A percentile compares a stretch with the other conserved stretches of the same genome.
phyloP scores from a whole-genome alignment of 805 yeast species.

The Candida berthetii region DNA sequence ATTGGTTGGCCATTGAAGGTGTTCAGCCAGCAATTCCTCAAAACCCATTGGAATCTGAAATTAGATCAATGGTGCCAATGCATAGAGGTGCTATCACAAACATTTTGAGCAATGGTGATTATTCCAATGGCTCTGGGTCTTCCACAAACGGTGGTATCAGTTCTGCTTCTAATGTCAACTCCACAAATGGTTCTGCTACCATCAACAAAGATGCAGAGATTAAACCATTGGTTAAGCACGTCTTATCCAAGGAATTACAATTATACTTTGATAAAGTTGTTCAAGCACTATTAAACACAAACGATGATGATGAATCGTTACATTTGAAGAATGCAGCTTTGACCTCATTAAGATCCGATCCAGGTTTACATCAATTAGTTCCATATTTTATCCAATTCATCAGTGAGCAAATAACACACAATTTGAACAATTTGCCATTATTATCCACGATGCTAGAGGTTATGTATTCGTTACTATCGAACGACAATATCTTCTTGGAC shows the following conservation, averaged over 20 bases:
- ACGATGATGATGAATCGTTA: constrained; percentile 31
- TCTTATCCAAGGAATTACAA: constrained; percentile 88
- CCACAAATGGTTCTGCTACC: constrained; percentile 20
- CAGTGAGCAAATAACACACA: constrained; percentile 91
- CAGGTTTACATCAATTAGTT: constrained; percentile 93
- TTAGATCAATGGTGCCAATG: constrained; percentile 69
- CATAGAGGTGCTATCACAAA: constrained; percentile 79
- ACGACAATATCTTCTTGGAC: constrained; percentile 81
- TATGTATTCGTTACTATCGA: constrained; percentile 75
- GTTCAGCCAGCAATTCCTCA: constrained; percentile 98
- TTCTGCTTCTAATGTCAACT: constrained; percentile 5
- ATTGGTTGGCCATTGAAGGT: constrained; percentile 98
- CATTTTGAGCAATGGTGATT: constrained; percentile 33
- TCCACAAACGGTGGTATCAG: constrained; percentile 3
- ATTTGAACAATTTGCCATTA: constrained; percentile 63
- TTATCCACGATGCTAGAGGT: constrained; percentile 85
- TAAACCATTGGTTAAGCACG: constrained; percentile 92
- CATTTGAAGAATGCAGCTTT: constrained; percentile 73
- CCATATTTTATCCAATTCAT: constrained; percentile 96
- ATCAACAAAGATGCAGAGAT: constrained; percentile 45
- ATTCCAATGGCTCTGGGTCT: neutral
- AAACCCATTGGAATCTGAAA: constrained; percentile 78
- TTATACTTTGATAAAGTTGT: constrained; percentile 88
- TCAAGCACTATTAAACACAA: constrained; percentile 61
- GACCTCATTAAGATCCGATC: constrained; percentile 80